phyloP scores from a whole-genome alignment of 192 early-diverging fungal species.

The Diversispora eburnea region DNA sequence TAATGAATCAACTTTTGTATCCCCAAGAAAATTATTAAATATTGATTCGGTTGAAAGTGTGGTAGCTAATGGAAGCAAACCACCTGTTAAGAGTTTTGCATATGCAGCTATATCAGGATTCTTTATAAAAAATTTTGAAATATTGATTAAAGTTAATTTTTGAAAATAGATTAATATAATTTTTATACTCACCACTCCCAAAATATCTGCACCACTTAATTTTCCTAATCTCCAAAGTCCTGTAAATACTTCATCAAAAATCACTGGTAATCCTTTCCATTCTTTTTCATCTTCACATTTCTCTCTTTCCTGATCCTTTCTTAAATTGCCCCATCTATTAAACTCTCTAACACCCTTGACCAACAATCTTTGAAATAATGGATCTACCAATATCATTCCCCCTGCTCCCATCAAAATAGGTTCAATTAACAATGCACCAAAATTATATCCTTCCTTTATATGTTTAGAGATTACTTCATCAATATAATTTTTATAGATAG shows the following conservation, averaged over 20 bases:
- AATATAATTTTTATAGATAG: constrained; percentile 46
- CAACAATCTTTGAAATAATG: constrained; percentile 69
- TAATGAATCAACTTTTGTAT: constrained; percentile 63
- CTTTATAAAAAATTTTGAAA: constrained; percentile 32
- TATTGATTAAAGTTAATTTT: background rate
- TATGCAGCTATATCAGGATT: constrained; percentile 72
- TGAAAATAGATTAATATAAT: background rate
- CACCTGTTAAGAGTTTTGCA: constrained; percentile 77
- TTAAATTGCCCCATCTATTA: constrained; percentile 30
- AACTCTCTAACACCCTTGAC: constrained; percentile 49
- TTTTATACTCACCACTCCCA: constrained; percentile 52
- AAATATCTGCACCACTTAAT: constrained; percentile 50
- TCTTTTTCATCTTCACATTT: constrained; percentile 9
- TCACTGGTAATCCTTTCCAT: constrained; percentile 62
- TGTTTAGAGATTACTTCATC: constrained; percentile 34
- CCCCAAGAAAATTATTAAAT: constrained; percentile 61
- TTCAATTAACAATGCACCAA: constrained; percentile 68
- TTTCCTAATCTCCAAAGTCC: constrained; percentile 68
- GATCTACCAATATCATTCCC: constrained; percentile 81
- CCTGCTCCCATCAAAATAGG: constrained; percentile 80
- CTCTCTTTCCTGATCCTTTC: constrained; percentile 12
- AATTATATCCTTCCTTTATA: constrained; percentile 38
- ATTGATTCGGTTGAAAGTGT: constrained; percentile 63
- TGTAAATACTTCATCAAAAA: constrained; percentile 82
- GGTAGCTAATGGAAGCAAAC: constrained; percentile 64